Conservation (phyloP, 345 rosid species). For the Moringa oleifera region DNA sequence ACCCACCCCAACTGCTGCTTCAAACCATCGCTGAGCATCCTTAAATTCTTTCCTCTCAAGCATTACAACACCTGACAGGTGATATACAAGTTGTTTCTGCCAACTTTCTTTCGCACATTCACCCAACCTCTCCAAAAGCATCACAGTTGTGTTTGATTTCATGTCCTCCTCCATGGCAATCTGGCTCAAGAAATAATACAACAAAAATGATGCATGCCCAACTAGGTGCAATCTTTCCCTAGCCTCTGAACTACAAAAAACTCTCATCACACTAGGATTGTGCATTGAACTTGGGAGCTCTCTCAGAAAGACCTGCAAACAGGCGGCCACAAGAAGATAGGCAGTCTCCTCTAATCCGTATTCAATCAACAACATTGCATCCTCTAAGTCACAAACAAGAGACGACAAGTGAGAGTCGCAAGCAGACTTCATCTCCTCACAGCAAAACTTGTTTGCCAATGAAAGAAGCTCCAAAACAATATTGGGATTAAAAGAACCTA, state of each 20-base stretch:
- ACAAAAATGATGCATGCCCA: slow-evolving; percentile 76
- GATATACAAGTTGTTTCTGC: slow-evolving; percentile 85
- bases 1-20: slow-evolving; percentile 62
- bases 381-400: slow-evolving; percentile 49
- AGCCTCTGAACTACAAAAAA: slow-evolving; percentile 60
- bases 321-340: slow-evolving; percentile 75
- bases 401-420: slow-evolving; percentile 72
- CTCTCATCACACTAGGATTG: slow-evolving; percentile 49
- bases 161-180: slow-evolving; percentile 74
- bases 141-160: slow-evolving; percentile 82
- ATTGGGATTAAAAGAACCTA: slow-evolving; percentile 38
- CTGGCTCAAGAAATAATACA: slow-evolving; percentile 79
- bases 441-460: slow-evolving; percentile 77
- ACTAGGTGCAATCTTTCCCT: slow-evolving; percentile 52
- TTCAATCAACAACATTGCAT: slow-evolving; percentile 64
- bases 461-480: slow-evolving; percentile 72
- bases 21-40: slow-evolving; percentile 83
- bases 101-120: slow-evolving; percentile 66
- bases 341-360: slow-evolving; percentile 78
- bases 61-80: slow-evolving; percentile 86
- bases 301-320: slow-evolving; percentile 79
- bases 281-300: slow-evolving; percentile 72
- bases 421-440: slow-evolving; percentile 72
- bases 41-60: slow-evolving; percentile 82
- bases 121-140: slow-evolving; percentile 75